A percentile compares a stretch with the other conserved stretches of the same genome.
These are phyloP conservation scores for Phytophthora hybrid DNA, from an alignment of 352 stramenopile species.

Conservation along the genomic window DNA sequence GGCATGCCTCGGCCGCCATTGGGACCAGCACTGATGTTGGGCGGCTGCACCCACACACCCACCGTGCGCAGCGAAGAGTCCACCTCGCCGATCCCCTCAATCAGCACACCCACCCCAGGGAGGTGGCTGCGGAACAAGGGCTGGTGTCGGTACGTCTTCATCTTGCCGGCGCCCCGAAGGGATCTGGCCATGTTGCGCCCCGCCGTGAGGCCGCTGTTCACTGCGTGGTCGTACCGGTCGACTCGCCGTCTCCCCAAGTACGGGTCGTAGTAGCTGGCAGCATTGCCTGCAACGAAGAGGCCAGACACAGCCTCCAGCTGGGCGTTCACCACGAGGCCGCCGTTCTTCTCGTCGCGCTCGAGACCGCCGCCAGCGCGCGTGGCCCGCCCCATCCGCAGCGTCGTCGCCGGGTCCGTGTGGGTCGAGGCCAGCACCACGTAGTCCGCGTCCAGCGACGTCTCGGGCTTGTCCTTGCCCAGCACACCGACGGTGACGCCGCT, in stretches of 20 bases:
- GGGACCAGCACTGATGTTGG: slow-evolving; percentile 9
- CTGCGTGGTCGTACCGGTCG: slow-evolving; percentile 92
- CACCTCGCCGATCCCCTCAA: slow-evolving; percentile 90
- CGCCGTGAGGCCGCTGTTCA: slow-evolving; percentile 92
- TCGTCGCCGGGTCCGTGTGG: slow-evolving; percentile 81
- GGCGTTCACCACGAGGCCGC: slow-evolving; percentile 92
- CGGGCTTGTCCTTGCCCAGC: slow-evolving; percentile 68
- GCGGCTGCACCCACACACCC: slow-evolving; percentile 85
- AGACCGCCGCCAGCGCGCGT: slow-evolving; percentile 60
- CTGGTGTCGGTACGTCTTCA: slow-evolving; percentile 91
- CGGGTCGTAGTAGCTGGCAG: slow-evolving; percentile 91
- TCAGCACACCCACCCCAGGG: slow-evolving; percentile 71
- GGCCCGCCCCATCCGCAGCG: slow-evolving; percentile 68
- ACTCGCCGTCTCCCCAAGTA: slow-evolving; percentile 89
- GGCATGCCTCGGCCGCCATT: slow-evolving; percentile 22
- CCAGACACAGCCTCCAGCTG: slow-evolving; percentile 90
- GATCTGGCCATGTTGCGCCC: slow-evolving; percentile 89
- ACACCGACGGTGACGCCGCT: slow-evolving; percentile 61
- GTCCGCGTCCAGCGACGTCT: slow-evolving; percentile 78
- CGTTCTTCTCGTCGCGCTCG: slow-evolving; percentile 88
- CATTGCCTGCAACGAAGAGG: slow-evolving; percentile 91
- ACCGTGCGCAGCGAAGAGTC: slow-evolving; percentile 79
- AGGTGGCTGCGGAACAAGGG: slow-evolving; percentile 89
- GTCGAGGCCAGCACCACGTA: slow-evolving; percentile 94
- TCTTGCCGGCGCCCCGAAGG: slow-evolving; percentile 50